Evolutionary conservation across 2,329 filamentous ascomycete species (phyloP).

Genomic region (Blastomyces emzantsi): DNA sequence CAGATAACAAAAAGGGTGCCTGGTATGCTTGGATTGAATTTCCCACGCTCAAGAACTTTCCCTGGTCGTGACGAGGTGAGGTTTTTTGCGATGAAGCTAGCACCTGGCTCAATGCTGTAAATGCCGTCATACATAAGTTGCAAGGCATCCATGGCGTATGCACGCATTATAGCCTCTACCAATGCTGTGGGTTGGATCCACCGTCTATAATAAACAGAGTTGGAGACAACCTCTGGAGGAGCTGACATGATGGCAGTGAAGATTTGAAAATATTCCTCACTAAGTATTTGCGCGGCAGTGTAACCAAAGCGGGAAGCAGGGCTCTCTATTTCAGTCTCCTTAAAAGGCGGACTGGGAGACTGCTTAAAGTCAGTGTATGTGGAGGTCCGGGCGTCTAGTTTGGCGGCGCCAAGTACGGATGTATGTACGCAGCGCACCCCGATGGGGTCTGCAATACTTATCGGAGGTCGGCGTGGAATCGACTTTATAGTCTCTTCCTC

Average conservation of each 20-base stretch:
- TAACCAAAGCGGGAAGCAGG: conserved; percentile 1
- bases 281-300: not conserved
- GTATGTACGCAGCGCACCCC: conserved; percentile 5
- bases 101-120: not conserved
- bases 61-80: conserved; percentile 6
- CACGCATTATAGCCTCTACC: conserved; percentile 10
- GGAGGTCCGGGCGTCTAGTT: conserved; percentile 1
- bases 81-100: conserved; percentile 5
- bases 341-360: conserved; percentile 1
- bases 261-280: not conserved
- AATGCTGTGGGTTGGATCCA: not conserved
- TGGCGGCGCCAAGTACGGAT: conserved; percentile 2
- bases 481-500: not conserved
- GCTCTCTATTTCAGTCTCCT: not conserved
- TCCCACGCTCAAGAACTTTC: conserved; percentile 8
- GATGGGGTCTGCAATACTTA: conserved; percentile 1
- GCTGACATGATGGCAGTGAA: conserved; percentile 2
- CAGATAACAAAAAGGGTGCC: conserved; percentile 10
- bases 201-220: conserved; percentile 4
- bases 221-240: conserved; percentile 1
- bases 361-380: conserved; percentile 6
- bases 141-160: conserved; percentile 8
- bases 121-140: conserved; percentile 11
- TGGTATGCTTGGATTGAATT: not conserved
- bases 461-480: not conserved